Base-by-base conservation (phyloP, 2,329 filamentous ascomycete genomes). In the Calonectria hawksworthii region DNA sequence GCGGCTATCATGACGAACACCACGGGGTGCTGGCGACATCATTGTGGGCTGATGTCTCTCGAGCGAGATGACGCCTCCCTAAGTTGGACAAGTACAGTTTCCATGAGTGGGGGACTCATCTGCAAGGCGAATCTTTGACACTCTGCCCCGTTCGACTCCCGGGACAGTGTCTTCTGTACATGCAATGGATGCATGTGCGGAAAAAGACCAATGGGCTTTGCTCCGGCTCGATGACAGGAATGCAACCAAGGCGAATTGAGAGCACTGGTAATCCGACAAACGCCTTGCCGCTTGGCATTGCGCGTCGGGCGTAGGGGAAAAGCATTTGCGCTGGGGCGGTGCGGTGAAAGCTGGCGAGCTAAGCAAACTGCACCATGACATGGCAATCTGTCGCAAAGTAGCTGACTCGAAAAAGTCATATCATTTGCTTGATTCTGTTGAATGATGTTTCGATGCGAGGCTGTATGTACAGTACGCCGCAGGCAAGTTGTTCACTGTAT, bases 21-120 rank as follows among this genome's bases (percentile, higher is more conserved):
- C 71, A 56, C 16, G 63, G 72, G 75, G 65, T 70, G 69, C 67
- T 38, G 34, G 52, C 78, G 75, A 78, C 79, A 81, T 81, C 79
- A 81, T 81, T 79, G 79, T 81, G 80, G 80, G 78, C 80, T 80
- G 80, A 81, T 80, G 59, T 72, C 68, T 73, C 72, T 73, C 73
- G 78, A 78, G 76, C 76, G 79, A 81, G 74, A 80, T 79, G 79
- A 80, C 79, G 73, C 80, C 76, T 77, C 79, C 68, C 72, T 69
- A 76, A 75, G 74, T 71, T 70, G 76, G 67, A 74, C 66, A 78
- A 76, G 74, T 70, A 34, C 65, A 68, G 72, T 77, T 54, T 73
- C 72, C 68, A 74, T 61, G 66, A 63, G 64, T 21, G 75, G 77
- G 79, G 74, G 72, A 78, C 76, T 80, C 72, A 65, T 54, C 73